These are phyloP conservation scores for Steccherinum ochraceum DNA, from an alignment of 768 basidiomycete species.

Conservation along the genomic window DNA sequence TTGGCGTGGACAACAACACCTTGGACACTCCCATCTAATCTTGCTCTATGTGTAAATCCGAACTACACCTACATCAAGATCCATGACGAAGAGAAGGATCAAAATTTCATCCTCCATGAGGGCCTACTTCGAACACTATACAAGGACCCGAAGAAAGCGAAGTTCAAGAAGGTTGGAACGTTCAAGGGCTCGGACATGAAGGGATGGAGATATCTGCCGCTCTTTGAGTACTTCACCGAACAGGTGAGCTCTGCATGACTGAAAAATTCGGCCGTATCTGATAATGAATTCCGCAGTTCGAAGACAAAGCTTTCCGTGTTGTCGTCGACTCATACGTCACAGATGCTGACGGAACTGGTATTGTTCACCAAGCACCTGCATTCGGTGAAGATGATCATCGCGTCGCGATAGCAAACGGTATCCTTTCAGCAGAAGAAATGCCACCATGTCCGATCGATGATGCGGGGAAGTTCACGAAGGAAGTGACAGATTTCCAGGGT, in stretches of 20 bases:
- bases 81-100: slow-evolving; percentile 78
- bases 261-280: neutral
- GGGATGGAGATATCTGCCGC: slow-evolving; percentile 90
- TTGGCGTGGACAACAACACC: slow-evolving; percentile 99
- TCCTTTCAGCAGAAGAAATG: slow-evolving; percentile 83
- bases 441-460: slow-evolving; percentile 97
- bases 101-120: slow-evolving; percentile 91
- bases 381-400: slow-evolving; percentile 99
- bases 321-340: slow-evolving; percentile 91
- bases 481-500: slow-evolving; percentile 87
- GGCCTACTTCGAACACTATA: slow-evolving; percentile 80
- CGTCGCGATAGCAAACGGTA: slow-evolving; percentile 76
- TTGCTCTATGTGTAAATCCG: slow-evolving; percentile 93
- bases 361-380: slow-evolving; percentile 97
- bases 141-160: slow-evolving; percentile 96
- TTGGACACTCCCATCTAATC: slow-evolving; percentile 95
- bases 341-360: slow-evolving; percentile 89
- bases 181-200: slow-evolving; percentile 93
- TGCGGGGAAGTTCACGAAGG: slow-evolving; percentile 76
- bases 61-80: slow-evolving; percentile 97
- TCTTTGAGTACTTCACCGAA: slow-evolving; percentile 96
- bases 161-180: slow-evolving; percentile 84
- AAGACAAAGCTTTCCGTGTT: slow-evolving; percentile 87
- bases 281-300: slow-evolving; percentile 48
- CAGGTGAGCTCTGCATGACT: slow-evolving; percentile 47